Conservation (phyloP, 129 eudicot species). For the Cynara cardunculus region DNA sequence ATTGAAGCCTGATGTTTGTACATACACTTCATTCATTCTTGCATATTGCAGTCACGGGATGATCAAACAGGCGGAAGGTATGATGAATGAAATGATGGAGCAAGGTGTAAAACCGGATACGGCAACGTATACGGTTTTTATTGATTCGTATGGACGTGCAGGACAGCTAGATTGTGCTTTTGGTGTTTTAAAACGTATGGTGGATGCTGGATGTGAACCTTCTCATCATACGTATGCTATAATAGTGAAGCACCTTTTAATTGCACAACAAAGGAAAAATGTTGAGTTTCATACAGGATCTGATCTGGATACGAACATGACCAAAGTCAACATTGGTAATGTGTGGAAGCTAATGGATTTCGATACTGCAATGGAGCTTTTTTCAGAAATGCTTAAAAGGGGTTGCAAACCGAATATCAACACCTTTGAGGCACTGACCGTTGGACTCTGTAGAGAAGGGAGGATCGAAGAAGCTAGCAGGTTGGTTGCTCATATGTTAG, state of each 20-base stretch:
- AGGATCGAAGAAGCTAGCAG: constrained; percentile 51
- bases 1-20: constrained; percentile 67
- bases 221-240: constrained; percentile 71
- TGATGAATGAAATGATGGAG: constrained; percentile 52
- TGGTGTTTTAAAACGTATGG: constrained; percentile 58
- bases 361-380: constrained; percentile 40
- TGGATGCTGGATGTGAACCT: constrained; percentile 59
- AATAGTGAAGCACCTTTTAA: constrained; percentile 55
- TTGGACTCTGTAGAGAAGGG: constrained; percentile 66
- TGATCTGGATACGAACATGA: constrained; percentile 8
- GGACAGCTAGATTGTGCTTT: constrained; percentile 50
- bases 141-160: constrained; percentile 67
- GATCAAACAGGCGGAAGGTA: constrained; percentile 61
- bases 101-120: constrained; percentile 56
- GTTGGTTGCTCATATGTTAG: constrained; percentile 57
- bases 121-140: constrained; percentile 60
- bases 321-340: constrained; percentile 38
- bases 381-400: constrained; percentile 55
- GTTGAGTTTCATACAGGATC: constrained; percentile 10
- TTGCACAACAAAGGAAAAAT: constrained; percentile 23
- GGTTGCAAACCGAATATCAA: constrained; percentile 50
- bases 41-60: constrained; percentile 69
- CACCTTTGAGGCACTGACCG: constrained; percentile 47
- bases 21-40: constrained; percentile 63
- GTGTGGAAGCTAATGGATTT: constrained; percentile 78